These are phyloP conservation scores for Anisodus tanguticus DNA, from an alignment of 257 asterid genomes.

Conservation along the genomic window DNA sequence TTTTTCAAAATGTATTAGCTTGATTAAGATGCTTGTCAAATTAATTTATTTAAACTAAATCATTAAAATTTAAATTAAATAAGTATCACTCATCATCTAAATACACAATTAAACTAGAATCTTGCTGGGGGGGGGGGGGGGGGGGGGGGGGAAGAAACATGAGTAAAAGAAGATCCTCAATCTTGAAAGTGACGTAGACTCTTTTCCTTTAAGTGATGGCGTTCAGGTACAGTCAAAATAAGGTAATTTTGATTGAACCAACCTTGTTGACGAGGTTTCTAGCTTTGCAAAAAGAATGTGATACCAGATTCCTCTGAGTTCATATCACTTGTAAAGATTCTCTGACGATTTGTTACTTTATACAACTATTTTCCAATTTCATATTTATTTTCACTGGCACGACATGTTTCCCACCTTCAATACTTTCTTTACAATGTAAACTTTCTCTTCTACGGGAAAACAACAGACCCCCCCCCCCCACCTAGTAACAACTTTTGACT, in stretches of 20 bases:
- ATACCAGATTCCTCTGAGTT: conserved; percentile 32
- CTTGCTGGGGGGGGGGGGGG: too few relatives aligned
- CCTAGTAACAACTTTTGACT: conserved; percentile 14
- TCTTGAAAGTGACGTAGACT: background rate
- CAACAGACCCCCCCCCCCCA: background rate
- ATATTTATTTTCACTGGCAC: background rate
- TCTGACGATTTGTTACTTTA: conserved; percentile 28
- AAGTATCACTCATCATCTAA: too few relatives aligned
- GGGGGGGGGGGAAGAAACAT: background rate
- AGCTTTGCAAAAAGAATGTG: conserved; percentile 30
- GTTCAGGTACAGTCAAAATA: conserved; percentile 5
- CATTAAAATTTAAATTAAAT: too few relatives aligned
- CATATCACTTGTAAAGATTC: conserved; percentile 29
- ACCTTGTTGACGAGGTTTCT: conserved; percentile 21
- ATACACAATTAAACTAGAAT: too few relatives aligned
- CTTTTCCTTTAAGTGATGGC: background rate
- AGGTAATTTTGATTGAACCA: background rate
- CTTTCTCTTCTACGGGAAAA: background rate
- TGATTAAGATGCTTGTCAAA: too few relatives aligned
- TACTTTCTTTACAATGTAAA: background rate
- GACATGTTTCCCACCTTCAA: conserved; percentile 12
- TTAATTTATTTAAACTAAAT: too few relatives aligned
- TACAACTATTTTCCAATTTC: background rate
- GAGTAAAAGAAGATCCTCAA: background rate
- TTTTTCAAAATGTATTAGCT: too few relatives aligned